These are phyloP conservation scores for Garcileccinum viscosum DNA, from an alignment of 1,284 basidiomycete genomes.

Conservation along the genomic window DNA sequence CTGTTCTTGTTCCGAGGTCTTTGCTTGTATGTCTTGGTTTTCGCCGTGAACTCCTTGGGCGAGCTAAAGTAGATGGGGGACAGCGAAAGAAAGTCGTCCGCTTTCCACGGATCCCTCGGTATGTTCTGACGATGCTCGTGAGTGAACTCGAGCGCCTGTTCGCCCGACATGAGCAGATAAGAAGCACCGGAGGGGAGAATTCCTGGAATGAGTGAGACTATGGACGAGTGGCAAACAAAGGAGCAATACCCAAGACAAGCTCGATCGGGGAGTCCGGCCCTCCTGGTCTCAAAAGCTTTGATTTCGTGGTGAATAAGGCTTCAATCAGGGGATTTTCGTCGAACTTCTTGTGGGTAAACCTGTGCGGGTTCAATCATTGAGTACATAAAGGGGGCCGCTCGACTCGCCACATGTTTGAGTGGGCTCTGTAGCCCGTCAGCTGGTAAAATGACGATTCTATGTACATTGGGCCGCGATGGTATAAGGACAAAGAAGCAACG, in stretches of 20 bases:
- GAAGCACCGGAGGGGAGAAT: conserved; percentile 40
- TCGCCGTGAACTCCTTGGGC: conserved; percentile 22
- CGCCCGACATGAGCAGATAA: conserved; percentile 32
- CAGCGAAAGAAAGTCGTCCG: conserved; percentile 28
- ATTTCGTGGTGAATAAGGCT: conserved; percentile 14
- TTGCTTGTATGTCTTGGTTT: conserved; percentile 37
- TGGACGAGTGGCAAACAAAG: too few species aligned
- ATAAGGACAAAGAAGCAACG: not conserved
- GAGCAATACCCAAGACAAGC: conserved; percentile 33
- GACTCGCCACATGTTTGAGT: conserved; percentile 38
- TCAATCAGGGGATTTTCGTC: conserved; percentile 31
- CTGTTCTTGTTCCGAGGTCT: conserved; percentile 36
- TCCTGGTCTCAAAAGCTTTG: conserved; percentile 27
- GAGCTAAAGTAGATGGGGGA: conserved; percentile 38
- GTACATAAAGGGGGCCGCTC: not conserved
- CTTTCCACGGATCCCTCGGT: conserved; percentile 26
- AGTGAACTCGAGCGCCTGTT: conserved; percentile 36
- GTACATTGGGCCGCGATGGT: conserved; percentile 7
- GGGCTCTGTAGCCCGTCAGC: conserved; percentile 34
- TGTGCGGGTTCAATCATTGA: conserved; percentile 1
- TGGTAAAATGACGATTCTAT: conserved; percentile 35
- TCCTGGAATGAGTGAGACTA: conserved; percentile 21
- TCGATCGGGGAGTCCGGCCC: conserved; percentile 34
- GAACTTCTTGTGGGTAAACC: conserved; percentile 33
- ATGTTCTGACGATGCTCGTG: conserved; percentile 20